A percentile compares a stretch with the other conserved stretches of the same genome.
Conservation (phyloP, 108 stramenopile genomes). For the Nitzschia sp. region DNA sequence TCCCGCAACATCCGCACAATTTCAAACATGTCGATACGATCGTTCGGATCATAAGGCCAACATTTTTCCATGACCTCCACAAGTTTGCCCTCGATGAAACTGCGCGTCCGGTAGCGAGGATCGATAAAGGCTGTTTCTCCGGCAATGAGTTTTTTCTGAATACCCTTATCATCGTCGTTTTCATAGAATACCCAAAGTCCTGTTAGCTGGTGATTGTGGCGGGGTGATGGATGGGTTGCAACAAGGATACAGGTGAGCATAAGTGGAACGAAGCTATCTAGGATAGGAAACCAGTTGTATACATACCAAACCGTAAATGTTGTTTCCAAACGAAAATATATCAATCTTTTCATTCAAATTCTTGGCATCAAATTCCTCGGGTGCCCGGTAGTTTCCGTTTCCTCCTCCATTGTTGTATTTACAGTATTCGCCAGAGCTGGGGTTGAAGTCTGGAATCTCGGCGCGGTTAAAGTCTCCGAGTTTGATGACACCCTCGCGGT, state of each 20-base stretch:
- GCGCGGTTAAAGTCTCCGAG: slow-evolving; percentile 85
- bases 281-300: neutral
- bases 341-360: slow-evolving; percentile 75
- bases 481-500: slow-evolving; percentile 55
- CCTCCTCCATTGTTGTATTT: slow-evolving; percentile 62
- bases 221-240: too few relatives aligned
- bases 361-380: slow-evolving; percentile 53
- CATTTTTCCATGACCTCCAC: slow-evolving; percentile 75
- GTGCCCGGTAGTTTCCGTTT: slow-evolving; percentile 61
- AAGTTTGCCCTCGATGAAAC: slow-evolving; percentile 56
- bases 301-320: slow-evolving; percentile 60
- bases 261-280: neutral
- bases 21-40: slow-evolving; percentile 69
- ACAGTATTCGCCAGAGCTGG: slow-evolving; percentile 57
- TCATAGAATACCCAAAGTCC: slow-evolving; percentile 71
- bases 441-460: slow-evolving; percentile 54
- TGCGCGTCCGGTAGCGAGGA: slow-evolving; percentile 61
- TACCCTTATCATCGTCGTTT: slow-evolving; percentile 49
- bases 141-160: slow-evolving; percentile 54
- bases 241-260: too few relatives aligned
- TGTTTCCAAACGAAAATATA: slow-evolving; percentile 73
- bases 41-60: slow-evolving; percentile 60
- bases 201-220: slow-evolving; percentile 40
- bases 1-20: slow-evolving; percentile 52
- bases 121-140: slow-evolving; percentile 57